Conservation (phyloP, 2,329 filamentous ascomycete genomes). For the Penicillium hordei region DNA sequence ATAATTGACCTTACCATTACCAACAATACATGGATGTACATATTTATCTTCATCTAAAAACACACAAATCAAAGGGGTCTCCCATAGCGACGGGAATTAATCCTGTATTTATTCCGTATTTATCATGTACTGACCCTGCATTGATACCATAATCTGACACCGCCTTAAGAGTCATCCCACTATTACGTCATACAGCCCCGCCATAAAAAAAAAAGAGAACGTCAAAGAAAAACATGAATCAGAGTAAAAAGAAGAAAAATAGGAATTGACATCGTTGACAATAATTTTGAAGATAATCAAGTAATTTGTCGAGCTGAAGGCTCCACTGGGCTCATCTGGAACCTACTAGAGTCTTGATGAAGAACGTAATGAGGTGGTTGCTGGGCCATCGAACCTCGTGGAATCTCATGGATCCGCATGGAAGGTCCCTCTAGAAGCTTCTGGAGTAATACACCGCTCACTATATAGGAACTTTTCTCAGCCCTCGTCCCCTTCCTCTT, state of each 20-base stretch:
- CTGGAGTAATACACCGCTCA: conserved; percentile 42
- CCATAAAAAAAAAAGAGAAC: conserved; percentile 15
- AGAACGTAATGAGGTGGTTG: conserved; percentile 15
- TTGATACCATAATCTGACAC: background rate
- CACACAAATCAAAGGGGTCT: background rate
- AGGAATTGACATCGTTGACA: conserved; percentile 8
- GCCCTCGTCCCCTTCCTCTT: conserved; percentile 20
- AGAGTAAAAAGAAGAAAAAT: background rate
- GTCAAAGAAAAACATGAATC: background rate
- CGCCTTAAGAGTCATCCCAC: conserved; percentile 14
- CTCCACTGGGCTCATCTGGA: conserved; percentile 5
- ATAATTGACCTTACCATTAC: background rate
- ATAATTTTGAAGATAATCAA: background rate
- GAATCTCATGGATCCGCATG: conserved; percentile 40
- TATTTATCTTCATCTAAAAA: background rate
- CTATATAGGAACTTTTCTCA: conserved; percentile 42
- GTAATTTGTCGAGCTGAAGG: conserved; percentile 1
- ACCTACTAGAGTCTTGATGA: conserved; percentile 12
- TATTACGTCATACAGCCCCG: conserved; percentile 31
- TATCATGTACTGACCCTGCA: background rate
- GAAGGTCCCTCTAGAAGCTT: conserved; percentile 46
- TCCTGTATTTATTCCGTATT: background rate
- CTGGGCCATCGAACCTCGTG: conserved; percentile 31
- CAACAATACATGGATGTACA: no score
- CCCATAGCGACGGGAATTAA: background rate